Percentiles rank a stretch among this genome's conserved stretches.
These are phyloP conservation scores for Sclerotiophoma versabilis DNA, from an alignment of 2,329 filamentous ascomycete species.

Conservation along the genomic window DNA sequence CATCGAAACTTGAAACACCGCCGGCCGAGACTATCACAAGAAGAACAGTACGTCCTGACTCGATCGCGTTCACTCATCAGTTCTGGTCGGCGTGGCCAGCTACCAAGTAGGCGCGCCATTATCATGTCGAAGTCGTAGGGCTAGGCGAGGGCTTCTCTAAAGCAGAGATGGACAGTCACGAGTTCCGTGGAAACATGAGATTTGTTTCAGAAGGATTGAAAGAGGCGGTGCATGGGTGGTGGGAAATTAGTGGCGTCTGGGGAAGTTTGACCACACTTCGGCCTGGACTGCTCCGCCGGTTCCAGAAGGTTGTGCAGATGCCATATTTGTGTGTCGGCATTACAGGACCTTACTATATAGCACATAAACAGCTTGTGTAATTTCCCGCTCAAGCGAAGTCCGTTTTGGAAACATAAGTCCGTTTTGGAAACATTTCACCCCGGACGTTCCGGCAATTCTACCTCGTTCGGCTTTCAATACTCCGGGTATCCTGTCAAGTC, in stretches of 20 bases:
- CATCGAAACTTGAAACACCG: not conserved
- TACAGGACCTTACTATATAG: conserved; percentile 2
- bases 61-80: not conserved
- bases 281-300: conserved; percentile 8
- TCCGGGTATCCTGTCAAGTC: conserved; percentile 14
- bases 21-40: not conserved
- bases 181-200: not conserved
- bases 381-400: not conserved
- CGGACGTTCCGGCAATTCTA: not conserved
- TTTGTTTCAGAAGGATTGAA: not conserved
- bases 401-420: not conserved
- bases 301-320: not conserved
- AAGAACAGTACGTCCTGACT: not conserved
- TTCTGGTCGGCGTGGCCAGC: not conserved
- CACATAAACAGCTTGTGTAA: not conserved
- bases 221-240: conserved; percentile 3
- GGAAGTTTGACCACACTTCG: conserved; percentile 10
- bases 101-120: not conserved
- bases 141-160: not conserved
- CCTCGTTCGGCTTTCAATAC: conserved; percentile 15
- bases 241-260: conserved; percentile 19
- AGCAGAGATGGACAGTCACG: not conserved
- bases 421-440: not conserved
- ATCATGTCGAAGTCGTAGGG: not conserved
- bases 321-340: conserved; percentile 6